A percentile compares a stretch with the other conserved stretches of the same genome.
Conservation (phyloP, 164 flowering plant species). For the Aristolochia californica region DNA sequence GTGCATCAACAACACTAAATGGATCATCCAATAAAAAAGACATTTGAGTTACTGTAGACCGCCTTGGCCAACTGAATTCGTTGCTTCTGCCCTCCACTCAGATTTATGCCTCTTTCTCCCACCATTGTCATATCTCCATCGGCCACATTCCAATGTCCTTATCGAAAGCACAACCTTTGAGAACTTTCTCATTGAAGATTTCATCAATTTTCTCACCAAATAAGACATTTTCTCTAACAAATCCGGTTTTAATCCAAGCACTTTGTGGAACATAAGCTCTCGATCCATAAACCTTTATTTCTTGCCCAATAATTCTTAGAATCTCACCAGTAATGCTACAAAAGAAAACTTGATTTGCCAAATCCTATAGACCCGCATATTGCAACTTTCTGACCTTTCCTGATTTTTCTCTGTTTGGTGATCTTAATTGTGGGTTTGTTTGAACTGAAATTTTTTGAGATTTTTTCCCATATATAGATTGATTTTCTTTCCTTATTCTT, state of each 20-base stretch:
- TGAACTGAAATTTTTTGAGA: conserved; percentile 7
- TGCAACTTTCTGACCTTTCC: conserved; percentile 56
- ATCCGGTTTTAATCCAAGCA: conserved; percentile 85
- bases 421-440: conserved; percentile 41
- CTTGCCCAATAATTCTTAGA: conserved; percentile 43
- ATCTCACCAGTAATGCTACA: conserved; percentile 69
- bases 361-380: conserved; percentile 82
- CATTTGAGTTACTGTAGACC: conserved; percentile 53
- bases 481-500: no score
- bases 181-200: conserved; percentile 37
- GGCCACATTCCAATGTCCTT: conserved; percentile 51
- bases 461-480: conserved; percentile 58
- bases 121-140: conserved; percentile 48
- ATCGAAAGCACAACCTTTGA: conserved; percentile 60
- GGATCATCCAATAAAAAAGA: conserved; percentile 82
- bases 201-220: conserved; percentile 60
- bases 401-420: conserved; percentile 29
- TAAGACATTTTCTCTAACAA: conserved; percentile 62
- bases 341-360: conserved; percentile 74
- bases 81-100: conserved; percentile 91
- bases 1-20: conserved; percentile 87
- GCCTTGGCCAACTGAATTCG: conserved; percentile 79
- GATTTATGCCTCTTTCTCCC: conserved; percentile 76
- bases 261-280: conserved; percentile 79
- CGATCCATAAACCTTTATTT: conserved; percentile 44